Percentiles rank a stretch among this genome's conserved stretches.
Conservation (phyloP, 345 rosid genomes). For the Lenwebbia sp. region DNA sequence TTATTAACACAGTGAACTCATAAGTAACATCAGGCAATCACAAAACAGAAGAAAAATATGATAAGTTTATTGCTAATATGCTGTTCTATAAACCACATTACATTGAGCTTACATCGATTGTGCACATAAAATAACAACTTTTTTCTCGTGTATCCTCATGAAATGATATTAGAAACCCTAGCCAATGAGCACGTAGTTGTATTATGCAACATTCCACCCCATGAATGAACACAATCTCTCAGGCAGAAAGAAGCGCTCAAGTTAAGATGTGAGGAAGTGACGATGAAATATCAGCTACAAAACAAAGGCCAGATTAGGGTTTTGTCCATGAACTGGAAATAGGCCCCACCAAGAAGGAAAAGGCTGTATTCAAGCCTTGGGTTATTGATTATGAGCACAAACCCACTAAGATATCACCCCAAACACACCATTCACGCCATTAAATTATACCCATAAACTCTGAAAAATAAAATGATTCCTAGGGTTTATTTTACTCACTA, state of each 20-base stretch:
- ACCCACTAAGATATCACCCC: not conserved
- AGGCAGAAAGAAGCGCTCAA: not conserved
- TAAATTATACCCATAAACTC: not conserved
- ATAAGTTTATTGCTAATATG: not conserved
- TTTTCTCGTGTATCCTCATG: not conserved
- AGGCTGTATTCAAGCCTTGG: not conserved
- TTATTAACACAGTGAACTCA: not conserved
- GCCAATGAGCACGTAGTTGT: not conserved
- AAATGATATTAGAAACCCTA: slow-evolving; percentile 1
- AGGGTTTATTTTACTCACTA: not conserved
- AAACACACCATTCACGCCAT: not conserved
- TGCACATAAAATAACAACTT: slow-evolving; percentile 2
- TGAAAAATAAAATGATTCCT: not conserved
- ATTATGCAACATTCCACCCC: not conserved
- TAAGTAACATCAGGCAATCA: not conserved
- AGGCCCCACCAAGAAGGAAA: not conserved
- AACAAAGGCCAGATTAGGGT: slow-evolving; percentile 3
- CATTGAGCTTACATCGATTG: not conserved
- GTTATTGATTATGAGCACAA: not conserved
- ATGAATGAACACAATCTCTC: not conserved
- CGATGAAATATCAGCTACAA: not conserved
- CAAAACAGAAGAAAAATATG: not conserved
- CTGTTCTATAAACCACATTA: not conserved
- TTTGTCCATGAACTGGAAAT: not conserved
- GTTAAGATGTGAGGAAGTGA: not conserved